Evolutionary conservation across 106 monocot genomes (phyloP).

Genomic region (Dendrobium nobile): DNA sequence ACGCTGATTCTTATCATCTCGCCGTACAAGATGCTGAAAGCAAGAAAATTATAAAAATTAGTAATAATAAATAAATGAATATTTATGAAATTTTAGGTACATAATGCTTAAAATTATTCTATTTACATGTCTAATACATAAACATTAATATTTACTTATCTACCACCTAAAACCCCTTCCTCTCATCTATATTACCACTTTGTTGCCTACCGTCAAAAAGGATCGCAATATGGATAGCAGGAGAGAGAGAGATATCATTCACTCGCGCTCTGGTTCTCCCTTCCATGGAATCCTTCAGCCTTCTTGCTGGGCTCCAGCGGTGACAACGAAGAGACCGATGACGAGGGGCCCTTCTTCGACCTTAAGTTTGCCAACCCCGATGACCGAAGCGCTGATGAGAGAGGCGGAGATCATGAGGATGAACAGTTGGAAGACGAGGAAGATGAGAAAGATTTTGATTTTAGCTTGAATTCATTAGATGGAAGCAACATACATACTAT

Average conservation of each 20-base stretch:
- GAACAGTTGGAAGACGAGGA: neutral
- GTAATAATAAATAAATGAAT: too few species aligned
- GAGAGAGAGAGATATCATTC: neutral
- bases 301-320: neutral
- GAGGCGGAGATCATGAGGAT: neutral
- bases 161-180: too few species aligned
- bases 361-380: slow-evolving; percentile 38
- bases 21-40: too few species aligned
- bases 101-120: too few species aligned
- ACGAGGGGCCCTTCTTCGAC: slow-evolving; percentile 66
- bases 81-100: too few species aligned
- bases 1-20: too few species aligned
- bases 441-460: slow-evolving; percentile 22
- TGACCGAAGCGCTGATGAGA: neutral
- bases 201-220: too few species aligned
- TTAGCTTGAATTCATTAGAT: slow-evolving; percentile 14
- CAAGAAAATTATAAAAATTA: too few species aligned
- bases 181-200: too few species aligned
- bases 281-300: slow-evolving; percentile 55
- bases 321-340: slow-evolving; percentile 8
- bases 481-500: neutral
- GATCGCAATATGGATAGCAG: neutral
- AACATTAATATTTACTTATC: too few species aligned
- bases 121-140: too few species aligned
- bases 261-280: slow-evolving; percentile 13